Conservation (phyloP, 2,329 filamentous ascomycete genomes). For the Colletotrichum graminicola region DNA sequence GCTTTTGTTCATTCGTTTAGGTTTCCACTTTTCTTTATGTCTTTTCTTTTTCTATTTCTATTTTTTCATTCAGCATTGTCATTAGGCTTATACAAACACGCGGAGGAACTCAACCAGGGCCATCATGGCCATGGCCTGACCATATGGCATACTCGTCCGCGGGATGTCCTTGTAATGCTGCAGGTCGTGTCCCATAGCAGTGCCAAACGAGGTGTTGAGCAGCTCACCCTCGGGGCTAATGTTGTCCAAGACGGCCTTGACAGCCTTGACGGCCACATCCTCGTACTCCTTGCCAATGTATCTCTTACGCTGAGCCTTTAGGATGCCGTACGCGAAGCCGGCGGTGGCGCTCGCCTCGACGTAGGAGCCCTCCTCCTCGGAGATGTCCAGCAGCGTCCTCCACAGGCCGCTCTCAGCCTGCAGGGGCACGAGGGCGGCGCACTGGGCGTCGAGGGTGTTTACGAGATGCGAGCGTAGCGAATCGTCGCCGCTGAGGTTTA, state of each 20-base stretch:
- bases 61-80: constrained; percentile 30
- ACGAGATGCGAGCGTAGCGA: constrained; percentile 70
- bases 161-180: constrained; percentile 84
- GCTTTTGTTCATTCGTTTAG: background rate
- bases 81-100: constrained; percentile 48
- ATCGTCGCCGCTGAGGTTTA: constrained; percentile 73
- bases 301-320: constrained; percentile 78
- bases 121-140: constrained; percentile 89
- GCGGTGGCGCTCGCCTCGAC: constrained; percentile 83
- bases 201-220: constrained; percentile 81
- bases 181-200: constrained; percentile 78
- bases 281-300: constrained; percentile 75
- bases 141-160: constrained; percentile 85
- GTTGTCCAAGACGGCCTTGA: constrained; percentile 74
- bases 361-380: constrained; percentile 77
- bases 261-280: constrained; percentile 72
- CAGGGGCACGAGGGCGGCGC: constrained; percentile 70
- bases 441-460: constrained; percentile 76
- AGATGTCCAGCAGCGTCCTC: constrained; percentile 79
- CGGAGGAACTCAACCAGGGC: constrained; percentile 80
- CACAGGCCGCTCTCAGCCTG: constrained; percentile 76
- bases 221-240: constrained; percentile 78
- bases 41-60: background rate
- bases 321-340: constrained; percentile 83
- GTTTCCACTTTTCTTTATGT: background rate